These are phyloP conservation scores for Umbelopsis vinacea DNA, from an alignment of 192 early-diverging fungal species.

Conservation along the genomic window DNA sequence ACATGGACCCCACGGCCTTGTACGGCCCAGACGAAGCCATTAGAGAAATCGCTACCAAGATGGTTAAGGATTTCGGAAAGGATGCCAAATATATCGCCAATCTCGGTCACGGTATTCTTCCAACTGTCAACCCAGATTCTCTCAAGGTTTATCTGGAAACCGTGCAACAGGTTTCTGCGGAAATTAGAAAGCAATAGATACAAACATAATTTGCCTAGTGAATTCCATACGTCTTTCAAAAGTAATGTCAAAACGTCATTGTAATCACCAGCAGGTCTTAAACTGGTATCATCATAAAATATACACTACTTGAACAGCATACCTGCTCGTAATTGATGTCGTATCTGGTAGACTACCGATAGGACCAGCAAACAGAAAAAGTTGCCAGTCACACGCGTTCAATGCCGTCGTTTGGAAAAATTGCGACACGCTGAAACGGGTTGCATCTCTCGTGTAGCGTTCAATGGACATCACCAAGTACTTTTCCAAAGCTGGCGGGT, in stretches of 20 bases:
- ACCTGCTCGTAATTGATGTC: no score
- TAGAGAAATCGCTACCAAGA: conserved; percentile 67
- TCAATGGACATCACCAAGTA: conserved; percentile 14
- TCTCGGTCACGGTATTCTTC: conserved; percentile 96
- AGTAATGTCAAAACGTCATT: no score
- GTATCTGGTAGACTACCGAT: no score
- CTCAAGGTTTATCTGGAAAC: conserved; percentile 71
- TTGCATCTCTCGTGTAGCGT: background rate
- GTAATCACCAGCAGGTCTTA: conserved; percentile 6
- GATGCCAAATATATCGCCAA: conserved; percentile 86
- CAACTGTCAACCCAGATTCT: conserved; percentile 75
- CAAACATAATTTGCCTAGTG: background rate
- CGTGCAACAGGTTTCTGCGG: conserved; percentile 63
- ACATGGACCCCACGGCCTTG: conserved; percentile 89
- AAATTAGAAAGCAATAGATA: conserved; percentile 44
- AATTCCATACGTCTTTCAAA: no score
- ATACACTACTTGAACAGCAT: background rate
- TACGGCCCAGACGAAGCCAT: conserved; percentile 81
- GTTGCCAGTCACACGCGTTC: conserved; percentile 11
- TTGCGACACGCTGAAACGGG: background rate
- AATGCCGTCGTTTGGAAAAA: background rate
- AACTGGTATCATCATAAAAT: background rate
- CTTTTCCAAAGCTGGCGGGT: conserved; percentile 10
- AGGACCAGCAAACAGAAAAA: background rate
- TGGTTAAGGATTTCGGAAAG: conserved; percentile 84